Percentiles rank a stretch among this genome's conserved stretches.
These are phyloP conservation scores for Coniochaeta hoffmannii DNA, from an alignment of 2,329 filamentous ascomycete genomes.

Conservation along the genomic window DNA sequence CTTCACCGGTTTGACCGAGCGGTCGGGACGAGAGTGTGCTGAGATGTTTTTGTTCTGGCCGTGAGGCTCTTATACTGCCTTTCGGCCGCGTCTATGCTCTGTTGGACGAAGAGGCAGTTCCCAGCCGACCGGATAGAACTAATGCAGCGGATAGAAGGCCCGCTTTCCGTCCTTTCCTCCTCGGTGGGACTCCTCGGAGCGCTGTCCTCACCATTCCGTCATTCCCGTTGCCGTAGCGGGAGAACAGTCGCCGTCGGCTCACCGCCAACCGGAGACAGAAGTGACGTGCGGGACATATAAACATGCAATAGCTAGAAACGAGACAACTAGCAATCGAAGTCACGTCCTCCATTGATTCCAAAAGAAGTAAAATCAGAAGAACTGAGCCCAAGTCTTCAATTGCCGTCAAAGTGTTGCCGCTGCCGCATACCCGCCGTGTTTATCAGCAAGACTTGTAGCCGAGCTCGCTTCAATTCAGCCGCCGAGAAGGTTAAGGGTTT, in stretches of 20 bases:
- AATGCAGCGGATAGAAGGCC: conserved; percentile 1
- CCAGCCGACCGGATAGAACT: neutral
- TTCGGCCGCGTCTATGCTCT: neutral
- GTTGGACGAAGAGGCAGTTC: neutral
- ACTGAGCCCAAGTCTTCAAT: neutral
- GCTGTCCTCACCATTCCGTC: neutral
- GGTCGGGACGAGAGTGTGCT: neutral
- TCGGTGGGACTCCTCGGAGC: neutral
- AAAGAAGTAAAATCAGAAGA: neutral
- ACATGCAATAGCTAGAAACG: neutral
- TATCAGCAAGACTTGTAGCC: neutral
- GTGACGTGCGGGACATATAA: neutral
- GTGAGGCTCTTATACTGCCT: neutral
- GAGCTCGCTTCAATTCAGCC: conserved; percentile 1
- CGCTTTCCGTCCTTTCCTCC: neutral
- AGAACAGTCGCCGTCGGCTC: neutral
- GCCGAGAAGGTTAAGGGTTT: neutral
- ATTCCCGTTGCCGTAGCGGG: neutral
- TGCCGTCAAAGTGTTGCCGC: neutral
- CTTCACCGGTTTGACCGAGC: neutral
- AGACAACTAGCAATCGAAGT: neutral
- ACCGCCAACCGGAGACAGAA: neutral
- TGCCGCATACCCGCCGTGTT: neutral
- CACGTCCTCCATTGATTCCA: neutral
- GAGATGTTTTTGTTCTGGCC: neutral